Percentiles rank a stretch among this genome's conserved stretches.
Evolutionary conservation across 371 early-diverging fungal genomes (phyloP).

Genomic region (Rhizopus delemar): DNA sequence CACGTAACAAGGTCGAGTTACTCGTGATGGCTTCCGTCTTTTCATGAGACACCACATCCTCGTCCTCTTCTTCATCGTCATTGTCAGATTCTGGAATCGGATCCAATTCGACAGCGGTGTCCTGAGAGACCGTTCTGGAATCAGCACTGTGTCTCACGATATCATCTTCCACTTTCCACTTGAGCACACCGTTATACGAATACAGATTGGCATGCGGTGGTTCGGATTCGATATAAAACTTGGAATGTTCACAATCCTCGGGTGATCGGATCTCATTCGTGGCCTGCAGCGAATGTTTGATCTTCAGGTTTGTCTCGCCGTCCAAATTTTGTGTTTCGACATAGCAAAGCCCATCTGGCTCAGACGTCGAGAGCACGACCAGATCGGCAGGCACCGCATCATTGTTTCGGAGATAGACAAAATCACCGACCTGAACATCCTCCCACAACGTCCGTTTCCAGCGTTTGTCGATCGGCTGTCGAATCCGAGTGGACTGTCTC

Average conservation of each 20-base stretch:
- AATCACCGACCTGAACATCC: slow-evolving; percentile 89
- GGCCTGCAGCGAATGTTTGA: slow-evolving; percentile 51
- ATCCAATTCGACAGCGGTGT: slow-evolving; percentile 5
- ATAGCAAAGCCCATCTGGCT: slow-evolving; percentile 70
- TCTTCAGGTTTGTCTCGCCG: slow-evolving; percentile 87
- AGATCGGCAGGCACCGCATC: slow-evolving; percentile 92
- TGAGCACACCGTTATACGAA: slow-evolving; percentile 72
- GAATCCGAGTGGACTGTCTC: slow-evolving; percentile 13
- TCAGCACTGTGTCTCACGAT: not conserved
- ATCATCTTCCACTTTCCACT: slow-evolving; percentile 47
- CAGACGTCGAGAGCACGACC: slow-evolving; percentile 66
- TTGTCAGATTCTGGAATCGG: slow-evolving; percentile 18
- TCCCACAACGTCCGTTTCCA: slow-evolving; percentile 75
- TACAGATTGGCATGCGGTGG: slow-evolving; percentile 77
- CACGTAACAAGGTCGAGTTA: slow-evolving; percentile 86
- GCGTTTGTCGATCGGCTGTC: slow-evolving; percentile 37
- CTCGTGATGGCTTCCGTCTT: slow-evolving; percentile 75
- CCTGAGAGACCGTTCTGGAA: not conserved
- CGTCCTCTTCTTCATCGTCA: slow-evolving; percentile 13
- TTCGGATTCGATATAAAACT: slow-evolving; percentile 79
- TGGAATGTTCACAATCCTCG: slow-evolving; percentile 58
- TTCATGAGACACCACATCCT: slow-evolving; percentile 42
- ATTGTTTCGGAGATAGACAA: slow-evolving; percentile 83
- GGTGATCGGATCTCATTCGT: slow-evolving; percentile 48
- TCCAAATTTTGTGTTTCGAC: slow-evolving; percentile 87